Evolutionary conservation across 345 rosid genomes (phyloP), one percentile per base, ranked within the genome.

Genomic region (Cardamine resedifolia): DNA sequence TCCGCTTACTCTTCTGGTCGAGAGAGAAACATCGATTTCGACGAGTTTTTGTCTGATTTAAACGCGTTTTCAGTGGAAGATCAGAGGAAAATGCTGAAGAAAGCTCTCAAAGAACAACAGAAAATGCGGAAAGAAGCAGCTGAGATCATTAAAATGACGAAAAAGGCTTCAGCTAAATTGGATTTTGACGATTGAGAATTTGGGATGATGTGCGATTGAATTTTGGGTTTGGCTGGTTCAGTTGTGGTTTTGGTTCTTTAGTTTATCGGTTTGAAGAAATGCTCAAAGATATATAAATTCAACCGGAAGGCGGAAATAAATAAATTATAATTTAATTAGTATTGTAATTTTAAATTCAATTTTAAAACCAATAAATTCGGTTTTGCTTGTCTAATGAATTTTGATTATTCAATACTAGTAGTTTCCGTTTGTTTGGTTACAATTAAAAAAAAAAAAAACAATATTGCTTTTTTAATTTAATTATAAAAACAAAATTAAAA

Each of bases 101-200:
- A 84, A 77, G 91, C 91, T n/a, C 76, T 84, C 53, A 80, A 85
- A 69, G 86, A 85, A 73, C 84, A 92, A 47, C 84, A 86, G 73
- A 90, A 71, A 58, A 78, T 90, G 41, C 72, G 75, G 28, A 81
- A 75, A 62, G 95, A 92, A 76, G 95, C 96, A 3, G 91, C 87
- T 72, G 82, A 83, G 57, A 83, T 90, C 44, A 85, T 86, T 58
- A 82, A 80, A 66, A 80, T 77, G 87, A 88, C 96, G 0, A 87
- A 84, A 69, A 89, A 88, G 18, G 87, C 87, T 0, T 88, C 98
- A 0, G 75, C 81, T 4, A 84, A 78, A 76, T 31, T 77, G 19
- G 76, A 77, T 58, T 50, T 71, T 50, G 80, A 77, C 50, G 79
- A 75, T 68, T 67, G 47, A 48, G 41, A 52, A 3, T 36, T 26